Conservation (phyloP, 2,329 filamentous ascomycete genomes). For the Cladosporium sp. region DNA sequence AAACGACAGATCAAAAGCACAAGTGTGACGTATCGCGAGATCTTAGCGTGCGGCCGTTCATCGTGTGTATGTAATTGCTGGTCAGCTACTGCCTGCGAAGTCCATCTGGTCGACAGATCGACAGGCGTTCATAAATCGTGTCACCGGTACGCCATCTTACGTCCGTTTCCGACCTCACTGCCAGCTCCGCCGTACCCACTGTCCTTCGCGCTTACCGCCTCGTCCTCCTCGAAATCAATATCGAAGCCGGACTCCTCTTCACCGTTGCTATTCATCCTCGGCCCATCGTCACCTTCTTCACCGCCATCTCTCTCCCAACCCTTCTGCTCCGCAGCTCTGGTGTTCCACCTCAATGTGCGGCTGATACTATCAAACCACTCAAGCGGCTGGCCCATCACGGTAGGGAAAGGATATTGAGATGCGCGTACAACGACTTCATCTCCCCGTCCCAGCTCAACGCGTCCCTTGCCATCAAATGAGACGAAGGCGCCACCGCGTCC, state of each 20-base stretch:
- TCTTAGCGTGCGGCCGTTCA: not conserved
- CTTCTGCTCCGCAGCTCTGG: constrained; percentile 86
- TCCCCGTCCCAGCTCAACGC: constrained; percentile 86
- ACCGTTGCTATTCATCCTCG: constrained; percentile 35
- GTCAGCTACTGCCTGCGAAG: not conserved
- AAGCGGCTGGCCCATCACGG: constrained; percentile 81
- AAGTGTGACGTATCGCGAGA: not conserved
- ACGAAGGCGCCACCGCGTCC: constrained; percentile 94
- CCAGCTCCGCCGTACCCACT: constrained; percentile 31
- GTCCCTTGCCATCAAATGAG: constrained; percentile 95
- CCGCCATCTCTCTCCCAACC: constrained; percentile 69
- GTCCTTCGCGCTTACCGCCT: constrained; percentile 40
- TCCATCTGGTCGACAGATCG: not conserved
- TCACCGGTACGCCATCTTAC: constrained; percentile 18
- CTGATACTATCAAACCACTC: constrained; percentile 98
- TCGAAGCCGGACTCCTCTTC: constrained; percentile 72
- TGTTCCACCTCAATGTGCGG: constrained; percentile 92
- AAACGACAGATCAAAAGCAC: not conserved
- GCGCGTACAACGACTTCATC: constrained; percentile 96
- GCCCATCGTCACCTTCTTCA: constrained; percentile 37
- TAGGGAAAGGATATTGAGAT: constrained; percentile 95
- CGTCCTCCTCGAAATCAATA: constrained; percentile 78
- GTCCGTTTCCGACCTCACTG: constrained; percentile 23
- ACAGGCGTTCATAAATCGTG: not conserved
- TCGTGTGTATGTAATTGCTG: not conserved